Conservation (phyloP, 2,329 filamentous ascomycete genomes). For the Calcarisporium arbuscula region DNA sequence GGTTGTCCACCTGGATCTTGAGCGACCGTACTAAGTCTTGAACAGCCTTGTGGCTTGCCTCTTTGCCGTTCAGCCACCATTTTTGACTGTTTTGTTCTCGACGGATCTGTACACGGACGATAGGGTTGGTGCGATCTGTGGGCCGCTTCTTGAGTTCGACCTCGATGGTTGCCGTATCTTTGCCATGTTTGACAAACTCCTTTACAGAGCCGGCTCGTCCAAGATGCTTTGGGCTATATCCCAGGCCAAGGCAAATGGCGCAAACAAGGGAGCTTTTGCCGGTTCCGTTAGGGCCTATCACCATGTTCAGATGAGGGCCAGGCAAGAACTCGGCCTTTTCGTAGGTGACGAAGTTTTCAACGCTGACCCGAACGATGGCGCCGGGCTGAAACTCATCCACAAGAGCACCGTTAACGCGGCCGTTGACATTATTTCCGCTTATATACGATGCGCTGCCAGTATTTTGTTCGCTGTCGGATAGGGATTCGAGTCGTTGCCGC, state of each 20-base stretch:
- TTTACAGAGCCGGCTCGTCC: constrained; percentile 78
- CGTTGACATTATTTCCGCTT: constrained; percentile 10
- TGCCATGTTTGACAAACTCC: constrained; percentile 91
- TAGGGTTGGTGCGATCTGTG: constrained; percentile 56
- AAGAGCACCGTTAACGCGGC: constrained; percentile 9
- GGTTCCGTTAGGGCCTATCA: constrained; percentile 97
- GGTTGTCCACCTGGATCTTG: constrained; percentile 92
- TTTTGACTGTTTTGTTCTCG: constrained; percentile 74
- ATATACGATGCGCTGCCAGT: constrained; percentile 8
- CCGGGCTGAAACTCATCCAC: constrained; percentile 57
- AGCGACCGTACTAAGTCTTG: constrained; percentile 62
- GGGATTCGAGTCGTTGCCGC: constrained; percentile 25
- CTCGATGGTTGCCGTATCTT: constrained; percentile 71
- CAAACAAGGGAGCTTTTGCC: constrained; percentile 97
- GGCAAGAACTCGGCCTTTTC: constrained; percentile 85
- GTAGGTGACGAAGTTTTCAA: constrained; percentile 93
- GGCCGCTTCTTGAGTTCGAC: constrained; percentile 74
- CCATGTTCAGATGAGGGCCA: constrained; percentile 93
- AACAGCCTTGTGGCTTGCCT: constrained; percentile 56
- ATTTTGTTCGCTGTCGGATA: constrained; percentile 13
- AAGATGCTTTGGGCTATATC: constrained; percentile 74
- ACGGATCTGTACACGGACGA: constrained; percentile 71
- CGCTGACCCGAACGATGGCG: constrained; percentile 78
- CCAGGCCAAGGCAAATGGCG: constrained; percentile 88
- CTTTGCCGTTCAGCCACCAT: constrained; percentile 70